Conservation (phyloP, 495 filamentous ascomycete species). For the Hypoxylon rickii region DNA sequence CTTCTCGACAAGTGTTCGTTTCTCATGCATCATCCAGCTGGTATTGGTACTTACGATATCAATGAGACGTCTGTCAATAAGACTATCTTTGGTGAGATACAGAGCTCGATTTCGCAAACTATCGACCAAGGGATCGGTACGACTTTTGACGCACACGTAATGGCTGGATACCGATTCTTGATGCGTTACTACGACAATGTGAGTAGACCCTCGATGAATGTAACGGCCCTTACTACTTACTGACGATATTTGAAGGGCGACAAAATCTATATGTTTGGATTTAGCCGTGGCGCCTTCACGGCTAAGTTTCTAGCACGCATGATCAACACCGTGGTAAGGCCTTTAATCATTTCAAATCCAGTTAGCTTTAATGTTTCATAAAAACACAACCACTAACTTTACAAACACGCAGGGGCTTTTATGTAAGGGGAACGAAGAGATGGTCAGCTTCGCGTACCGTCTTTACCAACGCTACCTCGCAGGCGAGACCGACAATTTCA, state of each 20-base stretch:
- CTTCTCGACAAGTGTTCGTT: neutral
- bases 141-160: slow-evolving; percentile 52
- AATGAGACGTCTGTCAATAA: slow-evolving; percentile 35
- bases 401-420: too few relatives aligned
- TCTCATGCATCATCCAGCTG: slow-evolving; percentile 29
- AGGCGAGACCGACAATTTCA: slow-evolving; percentile 33
- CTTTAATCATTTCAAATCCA: too few relatives aligned
- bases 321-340: slow-evolving; percentile 47
- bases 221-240: slow-evolving; percentile 5
- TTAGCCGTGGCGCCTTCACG: slow-evolving; percentile 55
- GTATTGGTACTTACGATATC: slow-evolving; percentile 45
- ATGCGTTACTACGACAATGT: slow-evolving; percentile 47
- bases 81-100: slow-evolving; percentile 28
- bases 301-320: slow-evolving; percentile 55
- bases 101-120: slow-evolving; percentile 28
- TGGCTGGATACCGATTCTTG: slow-evolving; percentile 53
- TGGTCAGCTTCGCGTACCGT: slow-evolving; percentile 37
- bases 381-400: too few relatives aligned
- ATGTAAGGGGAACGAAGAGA: slow-evolving; percentile 53
- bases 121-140: slow-evolving; percentile 47
- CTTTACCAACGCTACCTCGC: slow-evolving; percentile 33
- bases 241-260: slow-evolving; percentile 30
- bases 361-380: too few relatives aligned
- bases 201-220: neutral
- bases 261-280: slow-evolving; percentile 56